Base-by-base conservation (phyloP, 345 rosid genomes). In the Salix brachista region DNA sequence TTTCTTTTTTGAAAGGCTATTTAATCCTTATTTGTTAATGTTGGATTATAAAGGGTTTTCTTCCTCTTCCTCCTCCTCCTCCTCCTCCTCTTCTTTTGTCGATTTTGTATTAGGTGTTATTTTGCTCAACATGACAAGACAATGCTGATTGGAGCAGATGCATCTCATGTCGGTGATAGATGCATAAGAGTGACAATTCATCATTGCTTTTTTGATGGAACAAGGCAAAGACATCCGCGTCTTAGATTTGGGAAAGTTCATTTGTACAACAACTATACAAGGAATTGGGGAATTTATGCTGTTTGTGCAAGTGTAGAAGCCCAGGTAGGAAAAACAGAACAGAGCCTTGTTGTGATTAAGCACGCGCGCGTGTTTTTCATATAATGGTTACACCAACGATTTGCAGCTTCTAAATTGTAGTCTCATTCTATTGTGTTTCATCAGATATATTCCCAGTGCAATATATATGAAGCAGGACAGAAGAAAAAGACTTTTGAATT, bases 271-370 rank as follows among this genome's bases (percentile, higher is more conserved):
- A 96, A 94, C 83, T 94, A 94, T 78, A 93, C 98, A 75, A 87
- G 97, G 79, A 81, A 89, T 78, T 92, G 97, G 99, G 89, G 91
- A 44, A 88, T 96, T 69, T 96, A 96, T 72, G 98, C 99, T 23
- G 91, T 94, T 65, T 92, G 98, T 67, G 97, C 97, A 58, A 90
- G 97, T 65, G 94, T 96, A 8, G 99, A 94, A 83, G 80, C 98
- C 79, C 94, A 94, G 97, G 95, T 93, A 18, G 9, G 58, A 6
- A 2, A 2, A 6, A 0, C 2, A 19, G 21, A 19, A 5, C n/a
- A n/a, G 58, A 18, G 9, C 10, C 19, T 2, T 52, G n/a, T 52
- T 52, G n/a, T 18, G n/a, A 52, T 6, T 52, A 18, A 52, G 3
- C n/a, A 6, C 6, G 19, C 19, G 44, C 11, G 42, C 0, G 46